Evolutionary conservation across 225 moss, liverwort and hornwort genomes (phyloP).

Genomic region (Anthoceros angustus): DNA sequence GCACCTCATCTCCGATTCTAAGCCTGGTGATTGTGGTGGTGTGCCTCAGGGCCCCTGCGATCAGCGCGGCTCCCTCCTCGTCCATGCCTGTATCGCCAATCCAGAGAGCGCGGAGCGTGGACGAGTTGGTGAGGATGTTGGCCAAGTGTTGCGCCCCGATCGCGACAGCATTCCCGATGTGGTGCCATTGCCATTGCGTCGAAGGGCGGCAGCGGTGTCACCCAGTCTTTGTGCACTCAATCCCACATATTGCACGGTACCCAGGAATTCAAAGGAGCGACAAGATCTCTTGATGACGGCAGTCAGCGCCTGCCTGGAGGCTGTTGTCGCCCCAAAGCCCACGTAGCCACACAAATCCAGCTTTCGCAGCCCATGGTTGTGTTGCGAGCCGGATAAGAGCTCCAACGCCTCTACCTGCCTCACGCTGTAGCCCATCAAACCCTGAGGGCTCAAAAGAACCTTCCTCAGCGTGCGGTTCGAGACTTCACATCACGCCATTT

Average conservation of each 20-base stretch:
- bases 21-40: not conserved
- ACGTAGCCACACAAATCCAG: not conserved
- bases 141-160: conserved; percentile 1
- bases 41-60: not conserved
- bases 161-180: not conserved
- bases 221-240: not conserved
- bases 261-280: not conserved
- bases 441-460: not conserved
- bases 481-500: no score
- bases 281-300: not conserved
- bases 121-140: not conserved
- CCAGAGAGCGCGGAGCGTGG: not conserved
- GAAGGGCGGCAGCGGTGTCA: not conserved
- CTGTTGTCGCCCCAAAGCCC: not conserved
- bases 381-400: not conserved
- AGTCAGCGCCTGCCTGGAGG: not conserved
- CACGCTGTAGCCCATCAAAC: not conserved
- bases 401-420: not conserved
- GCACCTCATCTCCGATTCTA: no score
- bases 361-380: not conserved
- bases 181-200: not conserved
- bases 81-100: not conserved
- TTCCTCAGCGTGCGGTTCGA: not conserved
- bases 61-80: not conserved
- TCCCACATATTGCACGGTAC: not conserved